These are phyloP conservation scores for Aspergillus awamori DNA, from an alignment of 2,329 filamentous ascomycete species.

Conservation along the genomic window DNA sequence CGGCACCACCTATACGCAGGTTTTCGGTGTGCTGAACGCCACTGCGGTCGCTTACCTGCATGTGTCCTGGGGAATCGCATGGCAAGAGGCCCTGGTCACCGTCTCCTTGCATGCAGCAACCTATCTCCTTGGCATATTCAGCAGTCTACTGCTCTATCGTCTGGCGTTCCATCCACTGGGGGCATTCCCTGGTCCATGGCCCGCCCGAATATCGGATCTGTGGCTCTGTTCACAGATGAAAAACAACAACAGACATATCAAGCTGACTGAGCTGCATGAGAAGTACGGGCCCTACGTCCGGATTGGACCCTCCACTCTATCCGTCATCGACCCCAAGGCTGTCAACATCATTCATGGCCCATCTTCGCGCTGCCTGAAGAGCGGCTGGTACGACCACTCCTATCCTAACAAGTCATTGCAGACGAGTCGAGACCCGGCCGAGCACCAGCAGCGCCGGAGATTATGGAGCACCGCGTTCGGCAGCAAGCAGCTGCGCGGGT, in stretches of 20 bases:
- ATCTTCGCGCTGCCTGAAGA: conserved; percentile 44
- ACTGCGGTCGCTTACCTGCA: background rate
- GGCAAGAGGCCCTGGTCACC: background rate
- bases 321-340: conserved; percentile 40
- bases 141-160: conserved; percentile 15
- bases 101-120: background rate
- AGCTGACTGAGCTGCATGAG: conserved; percentile 31
- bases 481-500: conserved; percentile 44
- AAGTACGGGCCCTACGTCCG: conserved; percentile 40
- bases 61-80: background rate
- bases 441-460: conserved; percentile 43
- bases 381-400: conserved; percentile 44
- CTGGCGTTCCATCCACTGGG: conserved; percentile 19
- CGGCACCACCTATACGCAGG: conserved; percentile 16
- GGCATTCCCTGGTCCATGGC: conserved; percentile 29
- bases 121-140: conserved; percentile 12
- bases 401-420: conserved; percentile 43
- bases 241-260: background rate
- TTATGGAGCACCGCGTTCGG: conserved; percentile 47
- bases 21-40: background rate
- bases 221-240: conserved; percentile 14
- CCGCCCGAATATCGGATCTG: conserved; percentile 35
- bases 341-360: conserved; percentile 43
- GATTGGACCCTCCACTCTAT: conserved; percentile 39
- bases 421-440: conserved; percentile 37